Conservation (phyloP, 805 yeast genomes). For the Myxozyma monticola region DNA sequence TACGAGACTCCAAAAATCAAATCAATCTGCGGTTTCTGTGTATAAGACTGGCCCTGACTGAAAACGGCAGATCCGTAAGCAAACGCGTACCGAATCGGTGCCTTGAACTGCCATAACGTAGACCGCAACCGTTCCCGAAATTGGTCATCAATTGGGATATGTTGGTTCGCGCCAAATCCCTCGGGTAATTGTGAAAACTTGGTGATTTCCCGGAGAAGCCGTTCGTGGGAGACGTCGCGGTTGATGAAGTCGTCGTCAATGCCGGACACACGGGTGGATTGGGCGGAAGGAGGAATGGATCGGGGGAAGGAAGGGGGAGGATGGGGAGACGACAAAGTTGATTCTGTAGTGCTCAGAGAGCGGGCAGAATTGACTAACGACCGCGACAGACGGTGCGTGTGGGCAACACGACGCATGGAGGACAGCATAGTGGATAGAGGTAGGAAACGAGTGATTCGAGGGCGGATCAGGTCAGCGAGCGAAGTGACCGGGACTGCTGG, state of each 20-base stretch:
- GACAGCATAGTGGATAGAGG: no score
- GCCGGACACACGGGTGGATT: neutral
- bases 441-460: no score
- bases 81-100: conserved; percentile 76
- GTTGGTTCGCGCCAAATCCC: conserved; percentile 61
- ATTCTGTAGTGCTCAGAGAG: no score
- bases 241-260: neutral
- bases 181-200: conserved; percentile 51
- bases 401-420: no score
- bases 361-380: no score
- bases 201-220: conserved; percentile 19
- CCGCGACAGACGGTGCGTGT: no score
- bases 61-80: conserved; percentile 97
- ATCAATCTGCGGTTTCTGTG: conserved; percentile 70
- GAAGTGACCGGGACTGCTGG: no score
- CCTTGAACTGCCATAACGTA: conserved; percentile 58
- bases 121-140: conserved; percentile 49
- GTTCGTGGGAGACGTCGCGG: conserved; percentile 4
- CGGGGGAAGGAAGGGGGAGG: neutral
- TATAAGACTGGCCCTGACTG: conserved; percentile 54
- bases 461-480: no score
- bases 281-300: neutral
- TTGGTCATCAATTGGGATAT: conserved; percentile 48
- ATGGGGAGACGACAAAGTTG: neutral
- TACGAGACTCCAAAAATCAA: conserved; percentile 78